A percentile compares a stretch with the other conserved stretches of the same genome.
Conservation (phyloP, 2,329 filamentous ascomycete genomes). For the Epicoccum sorghinum region DNA sequence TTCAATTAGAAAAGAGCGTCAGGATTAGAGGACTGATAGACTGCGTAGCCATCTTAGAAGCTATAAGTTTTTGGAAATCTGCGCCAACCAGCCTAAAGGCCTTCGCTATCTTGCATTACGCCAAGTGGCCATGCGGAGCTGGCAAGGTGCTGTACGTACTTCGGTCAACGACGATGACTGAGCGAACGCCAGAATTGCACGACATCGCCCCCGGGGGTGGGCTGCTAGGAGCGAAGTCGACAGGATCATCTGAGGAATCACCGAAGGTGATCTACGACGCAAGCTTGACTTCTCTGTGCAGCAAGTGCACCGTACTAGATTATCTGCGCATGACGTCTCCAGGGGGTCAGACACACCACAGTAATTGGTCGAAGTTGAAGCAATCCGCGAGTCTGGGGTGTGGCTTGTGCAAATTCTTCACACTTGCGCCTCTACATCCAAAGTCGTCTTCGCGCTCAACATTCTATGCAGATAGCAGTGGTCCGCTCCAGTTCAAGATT, state of each 20-base stretch:
- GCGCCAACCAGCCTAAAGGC: too few relatives aligned
- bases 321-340: slow-evolving; percentile 14
- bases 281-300: slow-evolving; percentile 10
- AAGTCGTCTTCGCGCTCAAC: slow-evolving; percentile 1
- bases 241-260: not conserved
- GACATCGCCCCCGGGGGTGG: not conserved
- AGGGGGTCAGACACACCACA: slow-evolving; percentile 13
- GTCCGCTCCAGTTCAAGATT: slow-evolving; percentile 8
- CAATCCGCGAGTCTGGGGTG: slow-evolving; percentile 5
- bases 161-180: slow-evolving; percentile 3
- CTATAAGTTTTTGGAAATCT: too few relatives aligned
- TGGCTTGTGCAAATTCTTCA: slow-evolving; percentile 10
- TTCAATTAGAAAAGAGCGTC: too few relatives aligned
- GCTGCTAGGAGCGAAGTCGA: not conserved
- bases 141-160: not conserved
- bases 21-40: too few relatives aligned
- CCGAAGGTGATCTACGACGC: not conserved
- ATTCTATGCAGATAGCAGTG: slow-evolving; percentile 6
- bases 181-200: not conserved
- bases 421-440: slow-evolving; percentile 8
- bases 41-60: too few relatives aligned
- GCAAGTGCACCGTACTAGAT: slow-evolving; percentile 6
- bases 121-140: too few relatives aligned
- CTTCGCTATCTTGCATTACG: too few relatives aligned
- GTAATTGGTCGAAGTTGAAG: slow-evolving; percentile 4